phyloP scores from a whole-genome alignment of 2,329 filamentous ascomycete genomes.

The Fusarium guadeloupense region DNA sequence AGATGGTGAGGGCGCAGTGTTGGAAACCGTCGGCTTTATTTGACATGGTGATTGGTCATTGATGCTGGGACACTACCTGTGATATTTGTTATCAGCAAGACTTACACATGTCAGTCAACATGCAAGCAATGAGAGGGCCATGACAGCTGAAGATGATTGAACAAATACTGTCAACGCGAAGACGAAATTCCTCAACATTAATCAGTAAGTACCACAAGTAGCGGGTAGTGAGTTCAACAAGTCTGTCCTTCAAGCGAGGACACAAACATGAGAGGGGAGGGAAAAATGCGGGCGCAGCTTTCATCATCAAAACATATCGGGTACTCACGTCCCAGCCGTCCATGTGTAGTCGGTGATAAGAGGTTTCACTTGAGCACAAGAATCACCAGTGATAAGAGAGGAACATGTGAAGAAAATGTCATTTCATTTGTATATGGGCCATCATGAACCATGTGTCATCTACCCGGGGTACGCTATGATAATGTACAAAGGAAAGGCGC shows the following conservation, averaged over 20 bases:
- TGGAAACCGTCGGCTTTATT: too few species aligned
- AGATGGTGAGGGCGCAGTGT: too few species aligned
- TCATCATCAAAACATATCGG: too few species aligned
- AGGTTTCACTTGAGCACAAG: neutral
- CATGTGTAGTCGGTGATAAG: neutral
- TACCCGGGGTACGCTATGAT: slow-evolving; percentile 36
- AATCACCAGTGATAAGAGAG: neutral
- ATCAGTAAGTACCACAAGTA: too few species aligned
- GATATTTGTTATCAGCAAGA: neutral
- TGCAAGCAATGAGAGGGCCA: neutral
- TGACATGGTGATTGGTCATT: neutral
- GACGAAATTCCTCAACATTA: too few species aligned
- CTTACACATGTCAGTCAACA: neutral
- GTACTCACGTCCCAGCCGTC: neutral
- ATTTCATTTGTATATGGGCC: slow-evolving; percentile 25
- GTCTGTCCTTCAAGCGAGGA: too few species aligned
- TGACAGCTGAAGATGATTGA: neutral
- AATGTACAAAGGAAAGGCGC: slow-evolving; percentile 26
- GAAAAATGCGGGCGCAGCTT: too few species aligned
- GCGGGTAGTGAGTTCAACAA: too few species aligned
- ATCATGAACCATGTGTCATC: slow-evolving; percentile 12
- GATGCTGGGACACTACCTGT: neutral
- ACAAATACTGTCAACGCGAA: too few species aligned
- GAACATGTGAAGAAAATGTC: neutral
- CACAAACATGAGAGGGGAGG: too few species aligned